Conservation (phyloP, 2,329 filamentous ascomycete genomes). For the Trichoderma semiorbis region DNA sequence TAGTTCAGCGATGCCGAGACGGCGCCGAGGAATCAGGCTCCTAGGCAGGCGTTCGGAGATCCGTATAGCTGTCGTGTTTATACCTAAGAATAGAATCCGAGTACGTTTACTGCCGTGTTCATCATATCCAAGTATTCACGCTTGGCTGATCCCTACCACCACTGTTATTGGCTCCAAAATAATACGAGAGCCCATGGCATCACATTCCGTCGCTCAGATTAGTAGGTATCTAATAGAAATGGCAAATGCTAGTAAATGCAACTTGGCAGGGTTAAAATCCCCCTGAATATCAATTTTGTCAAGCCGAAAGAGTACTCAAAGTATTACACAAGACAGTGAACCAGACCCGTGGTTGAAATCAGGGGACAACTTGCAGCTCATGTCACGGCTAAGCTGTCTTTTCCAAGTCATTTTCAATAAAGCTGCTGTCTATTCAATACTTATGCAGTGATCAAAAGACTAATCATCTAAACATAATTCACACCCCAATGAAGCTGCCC, state of each 20-base stretch:
- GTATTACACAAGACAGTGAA: neutral
- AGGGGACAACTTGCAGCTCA: neutral
- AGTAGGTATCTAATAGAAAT: neutral
- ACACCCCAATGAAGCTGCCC: neutral
- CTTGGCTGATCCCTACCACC: neutral
- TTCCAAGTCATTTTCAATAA: neutral
- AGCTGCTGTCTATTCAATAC: neutral
- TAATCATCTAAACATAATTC: neutral
- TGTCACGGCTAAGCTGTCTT: neutral
- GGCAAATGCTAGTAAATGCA: neutral
- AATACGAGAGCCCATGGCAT: neutral
- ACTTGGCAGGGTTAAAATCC: neutral
- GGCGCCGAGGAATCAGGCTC: neutral
- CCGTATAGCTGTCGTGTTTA: neutral
- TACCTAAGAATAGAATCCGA: neutral
- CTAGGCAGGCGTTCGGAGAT: neutral
- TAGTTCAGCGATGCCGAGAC: neutral
- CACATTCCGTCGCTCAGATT: neutral
- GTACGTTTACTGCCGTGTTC: neutral
- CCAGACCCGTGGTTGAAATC: neutral
- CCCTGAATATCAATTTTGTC: neutral
- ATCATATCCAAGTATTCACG: neutral
- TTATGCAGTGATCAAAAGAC: neutral
- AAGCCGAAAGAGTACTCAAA: neutral
- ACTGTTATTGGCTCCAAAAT: neutral